Evolutionary conservation across 257 asterid species (phyloP), one percentile per base, ranked within the genome.

Genomic region (Echium plantagineum): DNA sequence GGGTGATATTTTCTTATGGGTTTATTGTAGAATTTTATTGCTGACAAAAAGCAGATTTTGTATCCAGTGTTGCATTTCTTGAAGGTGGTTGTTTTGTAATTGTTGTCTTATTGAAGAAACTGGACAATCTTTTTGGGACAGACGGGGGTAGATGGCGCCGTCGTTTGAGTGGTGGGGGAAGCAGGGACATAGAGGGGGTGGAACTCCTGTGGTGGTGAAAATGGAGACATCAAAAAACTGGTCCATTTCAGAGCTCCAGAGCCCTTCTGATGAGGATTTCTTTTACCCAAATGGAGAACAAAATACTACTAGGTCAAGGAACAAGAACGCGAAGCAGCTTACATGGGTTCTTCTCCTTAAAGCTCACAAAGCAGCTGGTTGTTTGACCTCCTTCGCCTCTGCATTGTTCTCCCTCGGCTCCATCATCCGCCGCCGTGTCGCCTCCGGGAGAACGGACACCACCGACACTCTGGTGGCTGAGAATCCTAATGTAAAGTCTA

Each of bases 201-300:
- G 94, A 3, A 87, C 94, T 3, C 96, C 95, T 2, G 96, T 90
- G n/a, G 90, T 90, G 10, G 98, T 90, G 58, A 90, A 87, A 62
- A 87, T 87, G 96, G 98, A 87, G 76, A 87, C 80, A 73, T 94
- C 96, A 1, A 90, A 85, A 71, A 87, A 90, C 76, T 90, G 97
- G 97, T 85, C 97, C 2, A 90, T 90, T 94, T 94, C 83, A 68
- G 97, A 90, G 78, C 77, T 90, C 0, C 85, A 87, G 72, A 75
- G 80, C 6, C 80, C 96, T 1, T 81, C 87, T 0, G 90, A 87
- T 35, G 95, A 81, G 4, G 94, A 85, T 30, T 87, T 81, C 65
- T 55, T 85, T 52, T 74, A 77, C 81, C 79, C 77, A 8, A 72
- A 72, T 69, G 81, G 65, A 57, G 81, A 7, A 59, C 79, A 59